Conservation (phyloP, 2,329 filamentous ascomycete species). For the Aspergillus sergii region DNA sequence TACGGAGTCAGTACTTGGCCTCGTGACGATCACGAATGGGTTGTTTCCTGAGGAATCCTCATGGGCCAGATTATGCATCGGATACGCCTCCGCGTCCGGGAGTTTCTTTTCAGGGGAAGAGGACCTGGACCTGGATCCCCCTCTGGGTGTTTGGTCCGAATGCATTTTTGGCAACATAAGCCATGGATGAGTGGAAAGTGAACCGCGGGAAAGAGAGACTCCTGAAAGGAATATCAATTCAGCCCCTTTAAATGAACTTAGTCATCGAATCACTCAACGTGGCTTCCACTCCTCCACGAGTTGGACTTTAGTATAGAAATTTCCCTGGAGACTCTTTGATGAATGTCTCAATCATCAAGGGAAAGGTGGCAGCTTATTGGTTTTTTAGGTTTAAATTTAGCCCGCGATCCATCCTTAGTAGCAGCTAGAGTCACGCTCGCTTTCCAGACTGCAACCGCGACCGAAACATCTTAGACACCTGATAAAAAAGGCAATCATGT, state of each 20-base stretch:
- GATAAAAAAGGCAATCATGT: background rate
- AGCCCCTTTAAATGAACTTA: slow-evolving; percentile 1
- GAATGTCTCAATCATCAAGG: background rate
- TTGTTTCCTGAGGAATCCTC: slow-evolving; percentile 13
- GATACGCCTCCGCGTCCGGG: slow-evolving; percentile 12
- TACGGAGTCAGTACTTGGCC: slow-evolving; percentile 24
- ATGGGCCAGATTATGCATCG: slow-evolving; percentile 8
- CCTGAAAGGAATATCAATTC: background rate
- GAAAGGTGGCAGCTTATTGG: slow-evolving; percentile 25
- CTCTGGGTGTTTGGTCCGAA: background rate
- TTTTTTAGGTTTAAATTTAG: background rate
- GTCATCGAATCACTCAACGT: background rate
- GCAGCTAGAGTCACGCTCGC: background rate
- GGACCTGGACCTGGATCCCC: slow-evolving; percentile 1
- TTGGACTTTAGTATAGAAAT: background rate
- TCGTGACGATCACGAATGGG: slow-evolving; percentile 16
- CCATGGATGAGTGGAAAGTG: background rate
- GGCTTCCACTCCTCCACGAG: background rate
- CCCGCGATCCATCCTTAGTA: background rate
- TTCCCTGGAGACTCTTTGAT: background rate
- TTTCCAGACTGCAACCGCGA: background rate
- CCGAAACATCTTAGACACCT: background rate
- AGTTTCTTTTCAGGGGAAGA: background rate
- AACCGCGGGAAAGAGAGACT: background rate
- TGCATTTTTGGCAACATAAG: background rate